Base-by-base conservation (phyloP, 352 stramenopile genomes). In the Phytophthora syringae region DNA sequence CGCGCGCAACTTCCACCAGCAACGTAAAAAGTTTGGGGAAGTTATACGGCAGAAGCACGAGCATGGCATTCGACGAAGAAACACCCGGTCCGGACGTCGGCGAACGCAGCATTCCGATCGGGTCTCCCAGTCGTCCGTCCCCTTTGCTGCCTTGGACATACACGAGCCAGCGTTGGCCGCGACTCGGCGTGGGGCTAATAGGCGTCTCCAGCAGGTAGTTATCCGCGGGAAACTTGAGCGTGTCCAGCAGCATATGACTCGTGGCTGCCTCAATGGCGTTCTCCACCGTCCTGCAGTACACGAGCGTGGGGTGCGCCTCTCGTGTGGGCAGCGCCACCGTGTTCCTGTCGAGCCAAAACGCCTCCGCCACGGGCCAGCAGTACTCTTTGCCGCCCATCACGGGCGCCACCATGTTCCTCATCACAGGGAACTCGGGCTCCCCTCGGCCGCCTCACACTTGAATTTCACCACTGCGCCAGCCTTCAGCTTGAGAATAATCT, bases 31-130 rank as follows among this genome's bases (percentile, higher is more conserved):
- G 68, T 32, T 87, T 74, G 2, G 88, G 85, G 50, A 89, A 96
- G 61, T 96, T 96, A 65, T 96, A 95, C n/a, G 88, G 88, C n/a
- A 96, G 69, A 20, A 96, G 56, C 5, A 95, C 76, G n/a, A 96
- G 78, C 58, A 93, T 67, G 3, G 78, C 76, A 18, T 63, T 89
- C 15, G 72, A 70, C 0, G 63, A 63, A 3, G 73, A 76, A 1
- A 77, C 65, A 7, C 69, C 70, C 34, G 76, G 72, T 1, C 54
- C 52, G 1, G 63, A 68, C 13, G 24, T 70, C 9, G 67, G 55
- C 0, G 71, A 42, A 50, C 85, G 84, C 20, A 96, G 60, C 59
- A 94, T 93, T 11, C 88, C 88, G 62, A 96, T 89, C 0, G 88
- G 83, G 32, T 96, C 88, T 44, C 88, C 86, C 7, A 94, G 30